These are phyloP conservation scores for Phytophthora tentaculata DNA, from an alignment of 352 stramenopile species.

Conservation along the genomic window DNA sequence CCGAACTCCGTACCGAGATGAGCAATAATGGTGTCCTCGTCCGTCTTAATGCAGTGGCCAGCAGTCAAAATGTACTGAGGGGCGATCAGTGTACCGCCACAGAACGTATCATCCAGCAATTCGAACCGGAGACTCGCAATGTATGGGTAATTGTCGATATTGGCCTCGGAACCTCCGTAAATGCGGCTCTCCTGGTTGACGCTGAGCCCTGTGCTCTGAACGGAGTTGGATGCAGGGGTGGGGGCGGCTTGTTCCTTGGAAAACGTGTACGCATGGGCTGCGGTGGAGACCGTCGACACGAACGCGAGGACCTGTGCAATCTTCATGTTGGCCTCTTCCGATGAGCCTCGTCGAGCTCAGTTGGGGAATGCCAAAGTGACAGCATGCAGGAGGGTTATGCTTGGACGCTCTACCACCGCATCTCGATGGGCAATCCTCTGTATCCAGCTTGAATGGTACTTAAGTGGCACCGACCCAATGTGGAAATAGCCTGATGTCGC, in stretches of 20 bases:
- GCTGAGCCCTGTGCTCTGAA: constrained; percentile 23
- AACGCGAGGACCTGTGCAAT: constrained; percentile 23
- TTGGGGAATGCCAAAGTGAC: constrained; percentile 33
- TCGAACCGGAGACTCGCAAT: constrained; percentile 54
- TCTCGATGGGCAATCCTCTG: constrained; percentile 19
- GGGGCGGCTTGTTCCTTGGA: constrained; percentile 25
- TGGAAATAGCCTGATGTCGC: neutral
- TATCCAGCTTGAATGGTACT: constrained; percentile 16
- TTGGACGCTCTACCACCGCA: constrained; percentile 29
- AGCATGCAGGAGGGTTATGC: constrained; percentile 10
- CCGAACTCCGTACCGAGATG: constrained; percentile 27
- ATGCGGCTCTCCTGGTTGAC: constrained; percentile 46
- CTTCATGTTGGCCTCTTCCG: constrained; percentile 20
- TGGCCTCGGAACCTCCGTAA: constrained; percentile 57
- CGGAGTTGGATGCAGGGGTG: constrained; percentile 4
- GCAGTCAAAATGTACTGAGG: constrained; percentile 70
- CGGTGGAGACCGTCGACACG: constrained; percentile 19
- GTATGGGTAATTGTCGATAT: constrained; percentile 55
- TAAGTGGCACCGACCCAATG: constrained; percentile 3
- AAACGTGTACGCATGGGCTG: constrained; percentile 36
- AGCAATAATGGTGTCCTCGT: constrained; percentile 43
- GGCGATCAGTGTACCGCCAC: constrained; percentile 63
- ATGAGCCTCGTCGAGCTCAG: neutral
- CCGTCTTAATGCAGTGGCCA: constrained; percentile 67
- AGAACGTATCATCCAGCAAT: constrained; percentile 45